Evolutionary conservation across 2,329 filamentous ascomycete species (phyloP).

Genomic region (Cordyceps fumosorosea): DNA sequence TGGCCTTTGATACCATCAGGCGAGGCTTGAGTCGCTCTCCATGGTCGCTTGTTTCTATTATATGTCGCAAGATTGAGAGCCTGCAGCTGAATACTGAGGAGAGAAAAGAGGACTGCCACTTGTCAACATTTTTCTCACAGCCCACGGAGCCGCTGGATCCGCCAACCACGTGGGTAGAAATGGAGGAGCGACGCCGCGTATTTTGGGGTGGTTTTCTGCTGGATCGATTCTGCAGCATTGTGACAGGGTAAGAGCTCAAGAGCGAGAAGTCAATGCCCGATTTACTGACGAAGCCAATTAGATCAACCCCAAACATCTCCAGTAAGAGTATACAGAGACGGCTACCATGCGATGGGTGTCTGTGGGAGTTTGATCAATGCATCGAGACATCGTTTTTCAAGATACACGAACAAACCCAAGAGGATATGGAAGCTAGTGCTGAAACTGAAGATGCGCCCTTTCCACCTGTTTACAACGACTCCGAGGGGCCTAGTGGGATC

Average conservation of each 20-base stretch:
- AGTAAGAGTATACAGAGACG: constrained; percentile 21
- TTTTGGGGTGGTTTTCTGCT: constrained; percentile 37
- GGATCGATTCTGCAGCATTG: constrained; percentile 34
- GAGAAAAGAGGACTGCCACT: neutral
- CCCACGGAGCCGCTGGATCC: neutral
- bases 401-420: constrained; percentile 21
- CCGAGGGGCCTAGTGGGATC: constrained; percentile 15
- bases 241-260: constrained; percentile 31
- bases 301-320: constrained; percentile 22
- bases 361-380: constrained; percentile 31
- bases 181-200: constrained; percentile 32
- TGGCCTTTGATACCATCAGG: constrained; percentile 14
- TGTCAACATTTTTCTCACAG: neutral
- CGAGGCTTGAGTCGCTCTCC: constrained; percentile 11
- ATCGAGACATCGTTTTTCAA: constrained; percentile 22
- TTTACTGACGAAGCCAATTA: constrained; percentile 25
- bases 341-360: constrained; percentile 32
- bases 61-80: constrained; percentile 13
- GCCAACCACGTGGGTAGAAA: constrained; percentile 28
- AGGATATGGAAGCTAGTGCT: constrained; percentile 18
- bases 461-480: neutral
- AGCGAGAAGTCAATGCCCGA: neutral
- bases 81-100: constrained; percentile 12
- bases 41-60: constrained; percentile 11
- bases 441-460: constrained; percentile 21